Base-by-base conservation (phyloP, 805 yeast species). In the Sugiyamaella americana region DNA sequence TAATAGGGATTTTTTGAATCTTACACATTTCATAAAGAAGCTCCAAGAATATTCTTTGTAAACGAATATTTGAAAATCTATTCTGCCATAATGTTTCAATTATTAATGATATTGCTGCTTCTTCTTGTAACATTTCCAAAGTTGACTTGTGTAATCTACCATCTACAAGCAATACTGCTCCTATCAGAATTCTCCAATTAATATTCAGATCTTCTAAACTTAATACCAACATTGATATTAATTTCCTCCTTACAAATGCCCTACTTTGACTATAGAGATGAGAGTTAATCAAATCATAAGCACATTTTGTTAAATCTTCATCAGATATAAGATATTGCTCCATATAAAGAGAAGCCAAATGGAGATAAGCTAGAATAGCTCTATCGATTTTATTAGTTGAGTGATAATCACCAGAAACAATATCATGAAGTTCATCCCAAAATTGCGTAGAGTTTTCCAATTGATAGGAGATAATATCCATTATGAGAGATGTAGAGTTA, bases 21-120 rank as follows among this genome's bases (percentile, higher is more conserved):
- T 74, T 71, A 59, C 83, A 74, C 51, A 79, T 60, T 54, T 79
- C 82, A 58, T 70, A 80, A 43, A 79, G 55, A 18, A 82, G 61
- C 53, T 76, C 80, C 57, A 80, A 58, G 48, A 74, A 69, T 3
- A 73, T 67, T 1, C 71, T 64, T 4, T 72, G 67, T 2, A 72
- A 57, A 50, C 70, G 67, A 42, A 64, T 64, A 53, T 58, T 58
- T 57, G 62, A 47, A 55, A 65, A 39, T 57, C 67, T 21, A 67
- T 63, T 43, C 62, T 53, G 51, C 65, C 74, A 70, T 6, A 78
- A 53, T 4, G 68, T 63, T 37, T 61, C 62, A 51, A 74, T 64
- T 8, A 81, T 55, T 1, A 72, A 73, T 30, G 63, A 63, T 44
- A 78, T 74, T 0, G 83, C 84, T 39, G 73, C 73, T 52, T 67